Evolutionary conservation across 176 grass and related monocot species (phyloP).

Genomic region (Pharus latifolius): DNA sequence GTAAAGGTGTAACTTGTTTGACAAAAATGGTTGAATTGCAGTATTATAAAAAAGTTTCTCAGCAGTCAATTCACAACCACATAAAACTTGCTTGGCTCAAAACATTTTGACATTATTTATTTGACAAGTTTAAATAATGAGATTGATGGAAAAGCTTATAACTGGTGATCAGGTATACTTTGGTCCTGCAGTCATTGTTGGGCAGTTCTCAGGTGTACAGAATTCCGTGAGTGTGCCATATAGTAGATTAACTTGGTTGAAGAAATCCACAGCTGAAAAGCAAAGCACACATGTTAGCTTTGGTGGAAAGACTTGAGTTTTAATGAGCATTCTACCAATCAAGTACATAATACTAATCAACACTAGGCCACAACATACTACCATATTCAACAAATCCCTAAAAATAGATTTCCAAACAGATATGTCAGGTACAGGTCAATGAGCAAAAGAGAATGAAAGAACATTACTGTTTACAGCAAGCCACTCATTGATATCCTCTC

Average conservation of each 20-base stretch:
- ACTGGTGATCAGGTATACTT: conserved; percentile 37
- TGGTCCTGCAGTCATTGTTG: conserved; percentile 95
- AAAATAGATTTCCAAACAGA: background rate
- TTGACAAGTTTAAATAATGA: background rate
- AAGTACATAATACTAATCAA: background rate
- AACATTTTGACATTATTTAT: background rate
- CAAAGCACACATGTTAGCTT: conserved; percentile 21
- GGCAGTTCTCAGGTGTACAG: conserved; percentile 89
- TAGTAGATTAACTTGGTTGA: conserved; percentile 97
- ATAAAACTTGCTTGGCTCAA: background rate
- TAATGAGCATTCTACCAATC: background rate
- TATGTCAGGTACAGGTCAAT: background rate
- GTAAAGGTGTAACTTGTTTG: background rate
- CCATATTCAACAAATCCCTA: background rate
- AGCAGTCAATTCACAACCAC: background rate
- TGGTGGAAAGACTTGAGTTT: background rate
- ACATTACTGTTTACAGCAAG: conserved; percentile 98
- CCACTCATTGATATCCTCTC: conserved; percentile 98
- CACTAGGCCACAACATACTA: background rate
- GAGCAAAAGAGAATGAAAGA: background rate
- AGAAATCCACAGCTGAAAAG: conserved; percentile 97
- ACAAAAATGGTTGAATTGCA: background rate
- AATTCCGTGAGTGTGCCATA: conserved; percentile 91
- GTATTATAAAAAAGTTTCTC: background rate
- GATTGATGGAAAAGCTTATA: background rate